These are phyloP conservation scores for Colletotrichum endophyticum DNA, from an alignment of 2,329 filamentous ascomycete genomes.

Conservation along the genomic window DNA sequence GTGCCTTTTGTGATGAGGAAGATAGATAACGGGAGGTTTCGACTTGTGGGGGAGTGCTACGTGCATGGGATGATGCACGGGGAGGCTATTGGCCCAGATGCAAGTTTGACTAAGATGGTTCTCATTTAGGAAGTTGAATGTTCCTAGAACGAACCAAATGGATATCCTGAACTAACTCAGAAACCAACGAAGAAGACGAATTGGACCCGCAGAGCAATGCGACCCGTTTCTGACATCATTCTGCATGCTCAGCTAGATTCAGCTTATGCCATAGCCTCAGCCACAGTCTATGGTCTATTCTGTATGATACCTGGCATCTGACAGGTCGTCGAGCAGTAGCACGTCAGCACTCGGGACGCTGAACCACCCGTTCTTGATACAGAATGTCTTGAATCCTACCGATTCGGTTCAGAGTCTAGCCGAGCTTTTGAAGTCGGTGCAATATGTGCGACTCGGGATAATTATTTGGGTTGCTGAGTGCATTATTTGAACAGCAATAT, in stretches of 20 bases:
- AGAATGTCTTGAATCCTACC: background rate
- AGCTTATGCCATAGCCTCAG: background rate
- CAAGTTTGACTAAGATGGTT: background rate
- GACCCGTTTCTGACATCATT: background rate
- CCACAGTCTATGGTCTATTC: background rate
- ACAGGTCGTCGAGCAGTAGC: background rate
- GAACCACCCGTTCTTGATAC: background rate
- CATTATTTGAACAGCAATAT: background rate
- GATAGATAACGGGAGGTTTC: background rate
- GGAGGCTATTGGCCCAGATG: conserved; percentile 27
- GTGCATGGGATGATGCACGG: conserved; percentile 41
- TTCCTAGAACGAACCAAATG: background rate
- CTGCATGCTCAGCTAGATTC: background rate
- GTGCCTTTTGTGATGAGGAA: conserved; percentile 24
- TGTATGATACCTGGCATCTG: background rate
- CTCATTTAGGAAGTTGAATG: background rate
- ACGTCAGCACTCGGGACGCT: background rate
- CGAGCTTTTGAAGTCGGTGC: background rate
- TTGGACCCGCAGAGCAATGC: accelerated
- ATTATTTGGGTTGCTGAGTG: accelerated
- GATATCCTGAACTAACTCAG: background rate
- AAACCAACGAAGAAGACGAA: background rate
- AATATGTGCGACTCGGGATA: background rate
- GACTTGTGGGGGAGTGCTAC: conserved; percentile 39
- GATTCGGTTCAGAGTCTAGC: background rate